Conservation (phyloP, 352 stramenopile species). For the Globisporangium spiculum region DNA sequence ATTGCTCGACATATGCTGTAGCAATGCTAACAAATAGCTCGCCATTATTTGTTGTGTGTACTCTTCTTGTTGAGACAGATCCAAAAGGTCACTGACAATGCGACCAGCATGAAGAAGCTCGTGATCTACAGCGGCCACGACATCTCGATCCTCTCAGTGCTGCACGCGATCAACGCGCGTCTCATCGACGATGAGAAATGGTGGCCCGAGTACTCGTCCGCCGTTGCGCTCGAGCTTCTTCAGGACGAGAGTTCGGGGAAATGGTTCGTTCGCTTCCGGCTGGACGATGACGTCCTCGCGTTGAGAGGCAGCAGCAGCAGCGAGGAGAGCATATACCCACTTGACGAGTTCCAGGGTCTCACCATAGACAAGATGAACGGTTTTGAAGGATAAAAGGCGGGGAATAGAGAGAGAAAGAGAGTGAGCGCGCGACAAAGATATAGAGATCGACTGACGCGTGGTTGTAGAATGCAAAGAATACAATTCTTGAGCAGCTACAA, state of each 20-base stretch:
- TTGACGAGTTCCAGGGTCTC: slow-evolving; percentile 42
- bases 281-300: slow-evolving; percentile 46
- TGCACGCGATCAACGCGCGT: slow-evolving; percentile 55
- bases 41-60: neutral
- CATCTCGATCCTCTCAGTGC: slow-evolving; percentile 69
- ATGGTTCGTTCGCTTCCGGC: slow-evolving; percentile 54
- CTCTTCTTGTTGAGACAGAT: slow-evolving; percentile 26
- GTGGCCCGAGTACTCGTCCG: slow-evolving; percentile 76
- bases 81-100: slow-evolving; percentile 30
- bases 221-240: slow-evolving; percentile 64
- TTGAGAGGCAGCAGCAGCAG: slow-evolving; percentile 17
- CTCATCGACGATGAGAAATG: slow-evolving; percentile 44
- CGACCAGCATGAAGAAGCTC: slow-evolving; percentile 47
- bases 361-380: slow-evolving; percentile 28
- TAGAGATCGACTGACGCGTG: neutral
- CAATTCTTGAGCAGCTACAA: neutral
- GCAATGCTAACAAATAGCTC: neutral
- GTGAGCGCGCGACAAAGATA: neutral
- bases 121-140: slow-evolving; percentile 84
- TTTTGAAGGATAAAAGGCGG: slow-evolving; percentile 2
- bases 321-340: slow-evolving; percentile 21
- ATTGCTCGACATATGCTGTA: neutral
- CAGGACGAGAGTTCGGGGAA: slow-evolving; percentile 45
- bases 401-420: neutral
- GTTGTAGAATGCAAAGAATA: neutral